A percentile compares a stretch with the other conserved stretches of the same genome.
These are phyloP conservation scores for Hygrophorus pudorinus DNA, from an alignment of 768 basidiomycete genomes.

Conservation along the genomic window DNA sequence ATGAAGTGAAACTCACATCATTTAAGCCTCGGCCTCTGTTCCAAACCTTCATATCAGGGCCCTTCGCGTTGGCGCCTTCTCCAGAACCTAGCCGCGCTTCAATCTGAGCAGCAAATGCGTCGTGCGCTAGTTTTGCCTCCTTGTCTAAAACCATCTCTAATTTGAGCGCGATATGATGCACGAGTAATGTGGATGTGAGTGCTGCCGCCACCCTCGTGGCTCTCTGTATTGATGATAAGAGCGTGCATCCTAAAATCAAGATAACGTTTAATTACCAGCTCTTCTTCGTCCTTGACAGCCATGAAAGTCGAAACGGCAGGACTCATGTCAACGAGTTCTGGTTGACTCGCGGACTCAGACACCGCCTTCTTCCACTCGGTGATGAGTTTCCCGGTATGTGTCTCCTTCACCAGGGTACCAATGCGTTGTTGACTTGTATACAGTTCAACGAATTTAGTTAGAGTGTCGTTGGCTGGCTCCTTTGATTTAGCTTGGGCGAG, in stretches of 20 bases:
- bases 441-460: constrained; percentile 54
- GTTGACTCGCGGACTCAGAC: constrained; percentile 41
- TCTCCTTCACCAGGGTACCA: constrained; percentile 75
- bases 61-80: constrained; percentile 65
- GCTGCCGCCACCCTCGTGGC: constrained; percentile 60
- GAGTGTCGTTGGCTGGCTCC: constrained; percentile 63
- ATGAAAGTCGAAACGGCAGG: constrained; percentile 68
- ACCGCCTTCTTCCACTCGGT: constrained; percentile 76
- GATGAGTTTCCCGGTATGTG: constrained; percentile 75
- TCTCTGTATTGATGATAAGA: constrained; percentile 44
- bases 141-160: constrained; percentile 87
- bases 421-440: constrained; percentile 58
- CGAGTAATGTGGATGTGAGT: constrained; percentile 78
- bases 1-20: constrained; percentile 43
- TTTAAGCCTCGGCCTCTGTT: constrained; percentile 61
- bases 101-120: constrained; percentile 74
- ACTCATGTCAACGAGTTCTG: constrained; percentile 74
- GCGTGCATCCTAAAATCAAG: background rate
- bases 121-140: constrained; percentile 85
- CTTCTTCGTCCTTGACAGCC: constrained; percentile 86
- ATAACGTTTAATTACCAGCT: constrained; percentile 50
- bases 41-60: constrained; percentile 92
- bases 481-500: constrained; percentile 72
- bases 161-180: constrained; percentile 78
- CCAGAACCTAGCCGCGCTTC: constrained; percentile 84